Evolutionary conservation across 345 rosid species (phyloP), one percentile per base, ranked within the genome.

Genomic region (Dimocarpus longan): DNA sequence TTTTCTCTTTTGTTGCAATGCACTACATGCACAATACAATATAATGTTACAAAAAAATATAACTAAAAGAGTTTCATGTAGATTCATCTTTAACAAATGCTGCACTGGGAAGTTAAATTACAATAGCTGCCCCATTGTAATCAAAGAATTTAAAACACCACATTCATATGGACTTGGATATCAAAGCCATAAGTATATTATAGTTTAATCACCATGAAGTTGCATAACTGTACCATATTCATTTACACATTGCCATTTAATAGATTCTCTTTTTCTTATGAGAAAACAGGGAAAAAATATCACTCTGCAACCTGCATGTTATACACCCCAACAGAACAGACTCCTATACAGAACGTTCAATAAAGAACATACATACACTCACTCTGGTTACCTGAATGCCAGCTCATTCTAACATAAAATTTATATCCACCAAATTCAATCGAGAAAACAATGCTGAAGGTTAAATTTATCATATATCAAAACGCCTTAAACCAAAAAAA

Each of bases 281-380:
- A 54, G 12, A 54, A 54, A 15, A 54, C 1, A 16, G 8, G n/a
- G 19, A 6, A 16, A 16, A 54, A 54, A 54, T 16, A 54, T 5
- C 12, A 54, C n/a, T 54, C 59, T 16, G 21, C 59, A 5, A 54
- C 59, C n/a, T 54, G 19, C 59, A 16, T n/a, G n/a, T 54, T 54
- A 54, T 54, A 54, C 57, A 52, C 57, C 57, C n/a, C 19, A 52
- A 15, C 57, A 9, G 37, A 44, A 12, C 32, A 22, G 73, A 22
- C 32, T 69, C 73, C 73, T 42, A 68, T 50, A 0, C 9, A 50
- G 32, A 10, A 10, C 19, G 2, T 43, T 68, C 54, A 68, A n/a
- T 18, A 43, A 50, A 68, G 72, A 68, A 32, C 37, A 32, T 32
- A 68, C 13, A 68, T n/a, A 43, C 72, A 43, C 56, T 68, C 24